Evolutionary conservation across 257 asterid genomes (phyloP).

Genomic region (Nicotiana tomentosiformis): DNA sequence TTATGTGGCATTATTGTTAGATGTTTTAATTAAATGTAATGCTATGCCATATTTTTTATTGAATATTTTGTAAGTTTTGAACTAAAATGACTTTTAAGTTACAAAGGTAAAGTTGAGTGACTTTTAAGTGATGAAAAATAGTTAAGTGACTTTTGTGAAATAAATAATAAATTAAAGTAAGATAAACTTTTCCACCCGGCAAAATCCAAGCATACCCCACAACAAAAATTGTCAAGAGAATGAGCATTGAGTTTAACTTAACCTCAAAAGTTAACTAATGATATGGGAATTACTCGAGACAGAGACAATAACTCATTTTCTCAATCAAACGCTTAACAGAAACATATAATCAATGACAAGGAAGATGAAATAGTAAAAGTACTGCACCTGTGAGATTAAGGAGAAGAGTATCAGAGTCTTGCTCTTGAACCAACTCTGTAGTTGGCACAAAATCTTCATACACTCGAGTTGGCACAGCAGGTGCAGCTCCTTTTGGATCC

Average conservation of each 20-base stretch:
- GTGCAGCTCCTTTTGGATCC: neutral
- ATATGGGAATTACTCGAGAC: neutral
- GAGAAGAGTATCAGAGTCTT: neutral
- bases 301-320: neutral
- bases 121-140: too few relatives aligned
- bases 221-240: neutral
- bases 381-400: neutral
- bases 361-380: neutral
- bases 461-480: neutral
- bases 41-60: too few relatives aligned
- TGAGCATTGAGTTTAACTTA: neutral
- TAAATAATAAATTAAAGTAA: neutral
- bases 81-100: too few relatives aligned
- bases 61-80: too few relatives aligned
- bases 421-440: slow-evolving; percentile 9
- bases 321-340: neutral
- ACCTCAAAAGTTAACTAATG: neutral
- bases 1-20: too few relatives aligned
- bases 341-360: too few relatives aligned
- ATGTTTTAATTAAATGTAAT: too few relatives aligned
- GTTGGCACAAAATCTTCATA: slow-evolving; percentile 6
- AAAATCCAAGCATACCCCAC: neutral
- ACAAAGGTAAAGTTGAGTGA: too few relatives aligned
- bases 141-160: too few relatives aligned
- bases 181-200: too few relatives aligned